These are phyloP conservation scores for Podila epicladia DNA, from an alignment of 192 early-diverging fungal genomes.

Conservation along the genomic window DNA sequence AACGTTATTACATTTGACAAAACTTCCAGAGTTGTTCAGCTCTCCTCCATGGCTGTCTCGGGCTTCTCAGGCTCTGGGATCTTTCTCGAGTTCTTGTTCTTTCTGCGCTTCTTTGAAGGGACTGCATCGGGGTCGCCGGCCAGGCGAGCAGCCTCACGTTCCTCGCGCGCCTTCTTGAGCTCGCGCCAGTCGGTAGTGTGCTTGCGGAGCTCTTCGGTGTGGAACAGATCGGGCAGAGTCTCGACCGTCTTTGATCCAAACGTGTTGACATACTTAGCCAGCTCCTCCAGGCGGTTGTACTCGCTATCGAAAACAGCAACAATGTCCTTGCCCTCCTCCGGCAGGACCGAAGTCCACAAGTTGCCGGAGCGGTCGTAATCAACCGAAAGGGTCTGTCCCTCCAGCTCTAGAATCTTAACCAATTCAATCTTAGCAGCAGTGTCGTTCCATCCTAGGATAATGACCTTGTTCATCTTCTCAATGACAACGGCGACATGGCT, in stretches of 20 bases:
- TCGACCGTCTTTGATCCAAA: slow-evolving; percentile 55
- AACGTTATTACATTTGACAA: background rate
- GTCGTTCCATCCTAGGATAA: slow-evolving; percentile 55
- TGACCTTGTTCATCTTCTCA: slow-evolving; percentile 53
- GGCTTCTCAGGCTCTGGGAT: slow-evolving; percentile 22
- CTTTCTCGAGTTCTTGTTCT: slow-evolving; percentile 53
- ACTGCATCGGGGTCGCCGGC: slow-evolving; percentile 37
- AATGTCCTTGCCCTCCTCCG: slow-evolving; percentile 22
- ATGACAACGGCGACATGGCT: slow-evolving; percentile 57
- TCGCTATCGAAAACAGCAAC: slow-evolving; percentile 30
- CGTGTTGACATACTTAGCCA: slow-evolving; percentile 44
- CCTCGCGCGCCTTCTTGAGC: slow-evolving; percentile 52
- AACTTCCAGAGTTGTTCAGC: background rate
- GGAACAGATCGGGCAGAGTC: slow-evolving; percentile 52
- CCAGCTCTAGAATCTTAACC: slow-evolving; percentile 37
- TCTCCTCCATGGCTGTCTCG: background rate
- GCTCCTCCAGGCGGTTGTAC: slow-evolving; percentile 21
- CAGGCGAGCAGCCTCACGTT: slow-evolving; percentile 37
- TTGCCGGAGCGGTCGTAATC: slow-evolving; percentile 60
- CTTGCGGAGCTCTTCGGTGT: slow-evolving; percentile 62
- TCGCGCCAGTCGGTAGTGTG: slow-evolving; percentile 49
- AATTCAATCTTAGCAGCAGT: slow-evolving; percentile 35
- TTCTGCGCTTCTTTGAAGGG: slow-evolving; percentile 43
- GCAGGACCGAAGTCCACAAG: slow-evolving; percentile 54
- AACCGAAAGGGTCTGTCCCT: slow-evolving; percentile 40